A percentile compares a stretch with the other conserved stretches of the same genome.
phyloP scores from a whole-genome alignment of 305 asterid species.

The Fraxinus platypoda region DNA sequence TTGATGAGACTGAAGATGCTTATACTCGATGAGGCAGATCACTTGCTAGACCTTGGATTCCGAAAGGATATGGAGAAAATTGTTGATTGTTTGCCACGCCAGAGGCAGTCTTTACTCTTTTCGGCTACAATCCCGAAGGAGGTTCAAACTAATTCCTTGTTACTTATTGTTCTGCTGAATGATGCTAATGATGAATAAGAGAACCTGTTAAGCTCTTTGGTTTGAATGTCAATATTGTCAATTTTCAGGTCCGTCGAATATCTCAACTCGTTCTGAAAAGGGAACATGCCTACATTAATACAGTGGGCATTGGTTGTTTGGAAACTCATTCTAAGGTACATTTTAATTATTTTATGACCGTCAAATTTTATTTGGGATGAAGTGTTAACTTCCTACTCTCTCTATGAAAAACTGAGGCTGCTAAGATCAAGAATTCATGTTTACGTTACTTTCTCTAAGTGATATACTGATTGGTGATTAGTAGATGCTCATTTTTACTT shows the following conservation, averaged over 20 bases:
- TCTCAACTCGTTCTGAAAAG: conserved; percentile 82
- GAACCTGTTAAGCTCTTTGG: conserved; percentile 9
- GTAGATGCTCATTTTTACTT: conserved; percentile 23
- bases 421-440: not conserved
- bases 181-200: conserved; percentile 1
- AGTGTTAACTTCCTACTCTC: not conserved
- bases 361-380: not conserved
- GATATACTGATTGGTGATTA: not conserved
- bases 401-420: not conserved
- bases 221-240: conserved; percentile 20
- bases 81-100: conserved; percentile 88
- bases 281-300: conserved; percentile 78
- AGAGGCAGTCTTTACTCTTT: conserved; percentile 76
- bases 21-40: conserved; percentile 91
- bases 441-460: not conserved
- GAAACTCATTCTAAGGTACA: conserved; percentile 70
- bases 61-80: conserved; percentile 89
- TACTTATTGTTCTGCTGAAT: not conserved
- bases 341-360: not conserved
- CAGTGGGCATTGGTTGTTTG: conserved; percentile 65
- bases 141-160: conserved; percentile 43
- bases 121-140: conserved; percentile 87
- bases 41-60: conserved; percentile 79
- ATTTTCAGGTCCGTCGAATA: conserved; percentile 81
- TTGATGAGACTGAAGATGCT: conserved; percentile 88